A percentile compares a stretch with the other conserved stretches of the same genome.
Conservation (phyloP, 371 early-diverging fungal genomes). For the Entomophthora muscae region DNA sequence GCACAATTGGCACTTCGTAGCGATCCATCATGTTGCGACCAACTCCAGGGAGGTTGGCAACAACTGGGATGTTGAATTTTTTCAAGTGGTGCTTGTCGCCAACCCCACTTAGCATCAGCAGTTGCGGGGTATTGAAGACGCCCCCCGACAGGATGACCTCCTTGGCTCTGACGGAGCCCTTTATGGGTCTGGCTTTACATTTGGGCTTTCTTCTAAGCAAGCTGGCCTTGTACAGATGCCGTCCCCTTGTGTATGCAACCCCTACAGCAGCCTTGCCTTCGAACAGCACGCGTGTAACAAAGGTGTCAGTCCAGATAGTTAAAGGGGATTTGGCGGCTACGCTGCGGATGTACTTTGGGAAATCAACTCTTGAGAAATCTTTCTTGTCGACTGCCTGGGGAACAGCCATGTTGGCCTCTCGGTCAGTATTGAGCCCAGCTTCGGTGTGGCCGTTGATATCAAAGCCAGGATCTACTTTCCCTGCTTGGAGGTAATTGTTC, state of each 20-base stretch:
- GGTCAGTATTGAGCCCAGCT: not conserved
- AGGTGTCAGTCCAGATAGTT: slow-evolving; percentile 2
- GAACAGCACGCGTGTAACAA: too few relatives aligned
- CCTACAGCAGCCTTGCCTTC: too few relatives aligned
- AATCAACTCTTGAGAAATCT: not conserved
- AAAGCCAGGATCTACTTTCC: not conserved
- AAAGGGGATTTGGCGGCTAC: not conserved
- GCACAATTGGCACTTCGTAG: not conserved
- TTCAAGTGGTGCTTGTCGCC: slow-evolving; percentile 3
- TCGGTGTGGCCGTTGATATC: not conserved
- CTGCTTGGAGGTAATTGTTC: not conserved
- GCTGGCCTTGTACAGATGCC: too few relatives aligned
- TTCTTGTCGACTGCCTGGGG: not conserved
- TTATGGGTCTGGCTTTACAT: not conserved
- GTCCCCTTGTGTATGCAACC: not conserved
- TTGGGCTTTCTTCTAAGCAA: not conserved
- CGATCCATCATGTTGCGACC: too few relatives aligned
- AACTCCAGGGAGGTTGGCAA: not conserved
- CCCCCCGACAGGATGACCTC: slow-evolving; percentile 16
- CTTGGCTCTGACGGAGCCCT: slow-evolving; percentile 9
- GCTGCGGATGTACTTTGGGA: not conserved
- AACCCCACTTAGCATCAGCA: too few relatives aligned
- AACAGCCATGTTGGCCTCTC: not conserved
- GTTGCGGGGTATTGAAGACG: slow-evolving; percentile 14
- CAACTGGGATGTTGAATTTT: not conserved